Conservation (phyloP, 805 yeast genomes). For the Saccharomyces paradoxus region DNA sequence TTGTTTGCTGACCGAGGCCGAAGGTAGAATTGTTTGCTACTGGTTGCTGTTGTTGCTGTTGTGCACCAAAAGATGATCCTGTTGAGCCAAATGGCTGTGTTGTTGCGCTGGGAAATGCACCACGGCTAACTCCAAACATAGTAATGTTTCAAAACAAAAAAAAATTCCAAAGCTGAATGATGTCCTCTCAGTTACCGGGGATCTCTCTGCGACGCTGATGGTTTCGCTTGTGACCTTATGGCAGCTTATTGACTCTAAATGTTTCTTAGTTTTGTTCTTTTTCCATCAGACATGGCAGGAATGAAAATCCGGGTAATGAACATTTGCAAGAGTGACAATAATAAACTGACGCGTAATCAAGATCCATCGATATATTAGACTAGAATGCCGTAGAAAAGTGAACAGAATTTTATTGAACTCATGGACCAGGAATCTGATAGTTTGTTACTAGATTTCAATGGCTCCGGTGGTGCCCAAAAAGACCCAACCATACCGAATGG, state of each 20-base stretch:
- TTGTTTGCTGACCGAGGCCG: slow-evolving; percentile 22
- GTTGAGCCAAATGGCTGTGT: slow-evolving; percentile 16
- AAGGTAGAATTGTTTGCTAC: slow-evolving; percentile 11
- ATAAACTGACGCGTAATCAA: background rate
- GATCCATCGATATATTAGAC: background rate
- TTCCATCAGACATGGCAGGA: background rate
- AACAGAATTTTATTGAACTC: background rate
- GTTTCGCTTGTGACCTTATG: background rate
- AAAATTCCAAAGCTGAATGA: background rate
- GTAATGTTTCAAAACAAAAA: background rate
- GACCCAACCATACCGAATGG: slow-evolving; percentile 10
- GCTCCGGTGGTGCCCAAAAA: slow-evolving; percentile 1
- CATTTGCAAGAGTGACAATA: background rate
- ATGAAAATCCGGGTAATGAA: background rate
- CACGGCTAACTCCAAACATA: slow-evolving; percentile 18
- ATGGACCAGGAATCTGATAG: background rate
- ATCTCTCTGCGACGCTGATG: background rate
- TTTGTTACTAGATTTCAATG: background rate
- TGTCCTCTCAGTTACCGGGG: background rate
- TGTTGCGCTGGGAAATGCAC: slow-evolving; percentile 15
- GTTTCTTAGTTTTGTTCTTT: background rate
- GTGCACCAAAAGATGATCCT: slow-evolving; percentile 16
- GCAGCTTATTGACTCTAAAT: background rate
- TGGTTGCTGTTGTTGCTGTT: slow-evolving; percentile 17
- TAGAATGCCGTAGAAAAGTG: background rate